These are phyloP conservation scores for Apiospora saccharicola DNA, from an alignment of 2,329 filamentous ascomycete species.

Conservation along the genomic window DNA sequence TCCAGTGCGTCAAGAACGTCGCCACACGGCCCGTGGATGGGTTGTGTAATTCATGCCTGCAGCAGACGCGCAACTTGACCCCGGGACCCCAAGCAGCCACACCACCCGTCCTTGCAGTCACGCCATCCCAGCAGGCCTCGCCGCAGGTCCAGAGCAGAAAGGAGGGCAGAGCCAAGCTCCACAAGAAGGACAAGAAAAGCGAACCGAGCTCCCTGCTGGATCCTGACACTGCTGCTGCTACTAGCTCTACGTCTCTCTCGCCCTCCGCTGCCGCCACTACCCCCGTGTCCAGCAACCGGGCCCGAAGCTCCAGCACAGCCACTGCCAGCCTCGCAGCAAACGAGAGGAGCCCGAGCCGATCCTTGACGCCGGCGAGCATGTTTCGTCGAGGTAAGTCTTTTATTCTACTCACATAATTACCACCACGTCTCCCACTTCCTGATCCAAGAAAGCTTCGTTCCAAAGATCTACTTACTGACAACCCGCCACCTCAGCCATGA, in stretches of 20 bases:
- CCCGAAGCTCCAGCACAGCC: neutral
- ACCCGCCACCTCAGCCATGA: neutral
- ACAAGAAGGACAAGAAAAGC: neutral
- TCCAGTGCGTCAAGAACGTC: conserved; percentile 11
- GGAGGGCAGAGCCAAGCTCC: neutral
- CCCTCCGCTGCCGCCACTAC: neutral
- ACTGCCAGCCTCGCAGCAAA: neutral
- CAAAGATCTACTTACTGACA: neutral
- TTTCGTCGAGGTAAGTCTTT: neutral
- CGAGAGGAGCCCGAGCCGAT: conserved; percentile 8
- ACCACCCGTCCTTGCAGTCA: neutral
- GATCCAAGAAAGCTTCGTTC: too few species aligned
- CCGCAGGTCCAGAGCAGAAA: neutral
- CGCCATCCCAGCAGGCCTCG: neutral
- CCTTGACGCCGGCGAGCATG: neutral
- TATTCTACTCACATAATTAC: neutral
- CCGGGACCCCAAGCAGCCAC: neutral
- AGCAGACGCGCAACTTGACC: neutral
- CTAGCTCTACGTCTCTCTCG: neutral
- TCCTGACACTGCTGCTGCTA: neutral
- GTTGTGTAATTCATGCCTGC: neutral
- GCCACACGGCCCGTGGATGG: conserved; percentile 12
- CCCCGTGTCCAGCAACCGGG: neutral
- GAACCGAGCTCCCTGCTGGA: neutral
- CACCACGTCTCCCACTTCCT: neutral